Evolutionary conservation across 2,329 filamentous ascomycete species (phyloP).

Genomic region (Pyricularia pennisetigena): DNA sequence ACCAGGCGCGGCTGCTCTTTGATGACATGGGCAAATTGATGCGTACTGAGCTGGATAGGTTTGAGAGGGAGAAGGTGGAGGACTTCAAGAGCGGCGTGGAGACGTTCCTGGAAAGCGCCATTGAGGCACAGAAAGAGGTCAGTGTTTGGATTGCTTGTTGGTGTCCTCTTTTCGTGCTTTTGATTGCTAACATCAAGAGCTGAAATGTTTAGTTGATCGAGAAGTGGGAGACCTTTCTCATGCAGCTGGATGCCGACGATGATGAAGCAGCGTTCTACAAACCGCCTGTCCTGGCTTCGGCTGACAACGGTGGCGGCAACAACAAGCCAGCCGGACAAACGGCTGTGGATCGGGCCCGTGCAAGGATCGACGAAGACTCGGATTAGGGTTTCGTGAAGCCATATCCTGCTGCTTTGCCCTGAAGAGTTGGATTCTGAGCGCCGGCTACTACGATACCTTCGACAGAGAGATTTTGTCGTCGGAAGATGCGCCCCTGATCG

Average conservation of each 20-base stretch:
- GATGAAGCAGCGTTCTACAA: slow-evolving; percentile 62
- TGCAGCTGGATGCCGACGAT: slow-evolving; percentile 91
- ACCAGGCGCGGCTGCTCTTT: slow-evolving; percentile 81
- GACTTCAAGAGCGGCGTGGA: slow-evolving; percentile 98
- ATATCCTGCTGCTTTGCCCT: not conserved
- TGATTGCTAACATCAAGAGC: slow-evolving; percentile 12
- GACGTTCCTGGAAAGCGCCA: slow-evolving; percentile 92
- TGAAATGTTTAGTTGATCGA: slow-evolving; percentile 48
- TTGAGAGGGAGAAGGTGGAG: slow-evolving; percentile 95
- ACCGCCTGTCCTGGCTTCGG: slow-evolving; percentile 45
- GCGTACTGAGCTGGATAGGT: slow-evolving; percentile 82
- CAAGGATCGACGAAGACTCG: slow-evolving; percentile 50
- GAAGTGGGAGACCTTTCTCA: slow-evolving; percentile 96
- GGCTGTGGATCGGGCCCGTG: slow-evolving; percentile 49
- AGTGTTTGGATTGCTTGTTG: slow-evolving; percentile 19
- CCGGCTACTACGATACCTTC: not conserved
- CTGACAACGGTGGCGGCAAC: slow-evolving; percentile 8
- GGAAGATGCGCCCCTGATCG: not conserved
- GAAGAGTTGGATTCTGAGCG: not conserved
- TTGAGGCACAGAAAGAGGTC: slow-evolving; percentile 98
- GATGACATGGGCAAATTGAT: slow-evolving; percentile 96
- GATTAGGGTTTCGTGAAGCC: slow-evolving; percentile 28
- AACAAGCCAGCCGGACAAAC: slow-evolving; percentile 44
- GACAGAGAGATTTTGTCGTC: not conserved
- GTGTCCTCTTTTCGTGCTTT: not conserved